Evolutionary conservation across 495 filamentous ascomycete species (phyloP).

Genomic region (Evernia prunastri): DNA sequence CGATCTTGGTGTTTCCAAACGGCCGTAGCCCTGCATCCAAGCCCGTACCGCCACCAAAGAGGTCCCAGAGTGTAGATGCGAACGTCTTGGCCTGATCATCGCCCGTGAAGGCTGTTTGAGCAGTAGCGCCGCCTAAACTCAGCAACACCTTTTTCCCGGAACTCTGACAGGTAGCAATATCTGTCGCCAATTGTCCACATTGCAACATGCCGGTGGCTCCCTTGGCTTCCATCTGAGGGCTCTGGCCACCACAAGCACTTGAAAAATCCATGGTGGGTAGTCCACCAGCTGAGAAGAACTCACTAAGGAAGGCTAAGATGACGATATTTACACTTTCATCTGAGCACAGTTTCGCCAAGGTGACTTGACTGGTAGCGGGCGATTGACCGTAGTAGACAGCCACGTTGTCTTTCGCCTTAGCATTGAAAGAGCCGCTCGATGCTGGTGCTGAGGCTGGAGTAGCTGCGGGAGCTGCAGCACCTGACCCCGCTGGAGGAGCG

Average conservation of each 20-base stretch:
- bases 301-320: conserved; percentile 47
- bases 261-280: conserved; percentile 31
- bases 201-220: conserved; percentile 30
- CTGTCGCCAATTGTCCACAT: conserved; percentile 40
- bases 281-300: conserved; percentile 31
- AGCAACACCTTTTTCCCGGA: conserved; percentile 45
- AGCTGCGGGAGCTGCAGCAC: conserved; percentile 3
- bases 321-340: conserved; percentile 43
- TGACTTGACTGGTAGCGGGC: conserved; percentile 20
- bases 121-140: conserved; percentile 42
- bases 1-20: conserved; percentile 46
- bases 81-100: conserved; percentile 40
- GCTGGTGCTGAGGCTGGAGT: conserved; percentile 3
- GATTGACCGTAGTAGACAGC: conserved; percentile 28
- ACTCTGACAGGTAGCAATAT: conserved; percentile 46
- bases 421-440: conserved; percentile 16
- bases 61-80: conserved; percentile 46
- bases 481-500: background rate
- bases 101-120: conserved; percentile 36
- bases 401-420: conserved; percentile 19
- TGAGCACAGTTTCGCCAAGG: conserved; percentile 21
- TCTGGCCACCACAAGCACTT: conserved; percentile 27
- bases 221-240: conserved; percentile 15
- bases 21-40: conserved; percentile 36
- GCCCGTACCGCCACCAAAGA: conserved; percentile 42